A percentile compares a stretch with the other conserved stretches of the same genome.
Evolutionary conservation across 1,284 basidiomycete genomes (phyloP).

Genomic region (Ganoderma meredithae): DNA sequence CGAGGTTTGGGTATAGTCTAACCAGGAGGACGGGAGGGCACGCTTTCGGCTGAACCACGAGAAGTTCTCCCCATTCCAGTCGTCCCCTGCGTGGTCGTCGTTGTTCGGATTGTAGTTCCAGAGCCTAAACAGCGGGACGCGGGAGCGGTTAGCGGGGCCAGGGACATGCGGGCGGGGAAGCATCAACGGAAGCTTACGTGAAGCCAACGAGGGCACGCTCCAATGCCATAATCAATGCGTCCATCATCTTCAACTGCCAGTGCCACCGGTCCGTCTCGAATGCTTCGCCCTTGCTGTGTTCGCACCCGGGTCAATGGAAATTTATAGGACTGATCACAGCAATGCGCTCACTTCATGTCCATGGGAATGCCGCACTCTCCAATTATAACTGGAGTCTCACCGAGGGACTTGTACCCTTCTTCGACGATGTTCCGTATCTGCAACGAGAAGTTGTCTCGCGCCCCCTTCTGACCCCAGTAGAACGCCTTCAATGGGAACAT

Average conservation of each 20-base stretch:
- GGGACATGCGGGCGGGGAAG: constrained; percentile 5
- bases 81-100: constrained; percentile 80
- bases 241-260: constrained; percentile 90
- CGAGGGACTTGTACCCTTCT: constrained; percentile 69
- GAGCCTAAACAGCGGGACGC: constrained; percentile 56
- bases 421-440: constrained; percentile 86
- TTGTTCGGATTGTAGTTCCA: constrained; percentile 98
- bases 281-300: constrained; percentile 70
- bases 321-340: not conserved
- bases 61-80: constrained; percentile 97
- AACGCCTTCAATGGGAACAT: constrained; percentile 83
- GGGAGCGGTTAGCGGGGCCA: constrained; percentile 1
- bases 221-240: constrained; percentile 82
- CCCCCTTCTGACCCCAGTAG: constrained; percentile 87
- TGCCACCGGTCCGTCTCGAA: constrained; percentile 79
- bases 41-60: constrained; percentile 85
- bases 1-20: constrained; percentile 63
- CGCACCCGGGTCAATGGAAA: not conserved
- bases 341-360: constrained; percentile 84
- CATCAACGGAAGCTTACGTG: constrained; percentile 65
- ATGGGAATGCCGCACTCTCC: constrained; percentile 94
- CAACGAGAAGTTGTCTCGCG: constrained; percentile 80
- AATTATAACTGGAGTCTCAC: constrained; percentile 83
- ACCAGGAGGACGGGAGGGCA: constrained; percentile 56
- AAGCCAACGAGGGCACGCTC: constrained; percentile 80